Conservation (phyloP, 2,329 filamentous ascomycete genomes). For the Pleochaeta shiraiana region DNA sequence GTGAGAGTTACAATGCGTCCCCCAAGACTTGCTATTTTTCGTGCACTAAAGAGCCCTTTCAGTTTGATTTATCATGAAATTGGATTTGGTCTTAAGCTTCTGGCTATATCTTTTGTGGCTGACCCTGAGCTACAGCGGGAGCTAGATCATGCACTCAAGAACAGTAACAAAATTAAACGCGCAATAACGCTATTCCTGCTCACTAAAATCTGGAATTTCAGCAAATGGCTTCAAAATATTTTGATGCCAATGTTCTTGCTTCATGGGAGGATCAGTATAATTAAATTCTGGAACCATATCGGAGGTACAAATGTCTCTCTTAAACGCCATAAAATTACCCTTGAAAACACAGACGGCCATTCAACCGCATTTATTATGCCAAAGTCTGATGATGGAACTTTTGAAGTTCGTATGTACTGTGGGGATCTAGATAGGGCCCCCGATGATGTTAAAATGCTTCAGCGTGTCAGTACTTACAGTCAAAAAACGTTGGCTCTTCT, state of each 20-base stretch:
- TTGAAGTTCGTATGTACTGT: slow-evolving; percentile 8
- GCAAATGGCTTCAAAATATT: slow-evolving; percentile 24
- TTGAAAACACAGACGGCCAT: slow-evolving; percentile 25
- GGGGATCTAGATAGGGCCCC: slow-evolving; percentile 23
- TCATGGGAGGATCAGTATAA: slow-evolving; percentile 26
- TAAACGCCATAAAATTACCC: slow-evolving; percentile 25
- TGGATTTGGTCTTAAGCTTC: slow-evolving; percentile 25
- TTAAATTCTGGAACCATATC: slow-evolving; percentile 25
- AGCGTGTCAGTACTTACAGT: slow-evolving; percentile 25
- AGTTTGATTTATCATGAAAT: slow-evolving; percentile 21
- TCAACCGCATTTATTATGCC: slow-evolving; percentile 25
- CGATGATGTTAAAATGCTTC: slow-evolving; percentile 21
- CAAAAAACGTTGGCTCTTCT: slow-evolving; percentile 24
- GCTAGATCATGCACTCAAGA: slow-evolving; percentile 23
- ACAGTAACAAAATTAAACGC: slow-evolving; percentile 16
- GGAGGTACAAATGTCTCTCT: slow-evolving; percentile 27
- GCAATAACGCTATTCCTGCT: slow-evolving; percentile 19
- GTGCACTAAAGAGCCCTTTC: slow-evolving; percentile 9
- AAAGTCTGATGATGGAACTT: slow-evolving; percentile 7
- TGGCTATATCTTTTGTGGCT: slow-evolving; percentile 27
- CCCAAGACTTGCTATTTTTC: slow-evolving; percentile 6
- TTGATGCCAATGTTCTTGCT: slow-evolving; percentile 17
- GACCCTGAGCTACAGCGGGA: slow-evolving; percentile 31
- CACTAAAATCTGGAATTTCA: slow-evolving; percentile 27
- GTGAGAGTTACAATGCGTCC: slow-evolving; percentile 6